These are phyloP conservation scores for Phialocephala subalpina DNA, from an alignment of 2,329 filamentous ascomycete species.

Conservation along the genomic window DNA sequence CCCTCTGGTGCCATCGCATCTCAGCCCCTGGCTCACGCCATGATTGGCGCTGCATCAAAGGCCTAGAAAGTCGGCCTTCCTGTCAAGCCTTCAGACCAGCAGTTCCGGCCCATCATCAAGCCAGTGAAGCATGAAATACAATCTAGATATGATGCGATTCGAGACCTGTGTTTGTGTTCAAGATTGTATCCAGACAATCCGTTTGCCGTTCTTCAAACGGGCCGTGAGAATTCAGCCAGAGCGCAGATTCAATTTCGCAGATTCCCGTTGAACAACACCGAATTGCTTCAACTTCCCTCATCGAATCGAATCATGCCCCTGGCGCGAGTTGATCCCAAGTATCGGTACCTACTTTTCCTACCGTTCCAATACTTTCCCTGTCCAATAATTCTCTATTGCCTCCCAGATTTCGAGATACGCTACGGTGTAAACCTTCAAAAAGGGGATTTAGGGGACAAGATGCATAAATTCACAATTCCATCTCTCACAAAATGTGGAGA, in stretches of 20 bases:
- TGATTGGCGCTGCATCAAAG: slow-evolving; percentile 1
- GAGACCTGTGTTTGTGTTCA: neutral
- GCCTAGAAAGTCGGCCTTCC: neutral
- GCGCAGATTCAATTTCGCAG: neutral
- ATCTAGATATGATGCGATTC: neutral
- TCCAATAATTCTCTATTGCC: neutral
- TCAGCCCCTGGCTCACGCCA: neutral
- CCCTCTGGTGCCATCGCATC: neutral
- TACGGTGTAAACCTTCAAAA: neutral
- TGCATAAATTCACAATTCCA: slow-evolving; percentile 11
- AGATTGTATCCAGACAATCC: slow-evolving; percentile 8
- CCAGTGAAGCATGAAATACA: neutral
- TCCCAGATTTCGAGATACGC: neutral
- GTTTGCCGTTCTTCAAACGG: slow-evolving; percentile 6
- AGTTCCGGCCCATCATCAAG: neutral
- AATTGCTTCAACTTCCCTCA: neutral
- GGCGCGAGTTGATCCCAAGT: neutral
- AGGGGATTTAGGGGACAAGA: neutral
- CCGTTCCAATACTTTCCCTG: neutral
- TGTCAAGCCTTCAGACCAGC: neutral
- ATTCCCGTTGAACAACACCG: slow-evolving; percentile 1
- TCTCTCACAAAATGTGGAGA: neutral
- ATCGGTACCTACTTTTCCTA: slow-evolving; percentile 2
- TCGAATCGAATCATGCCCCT: neutral
- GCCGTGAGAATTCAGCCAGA: neutral